Evolutionary conservation across 805 yeast species (phyloP).

Genomic region (Cyberlindnera xishuangbannaensis): DNA sequence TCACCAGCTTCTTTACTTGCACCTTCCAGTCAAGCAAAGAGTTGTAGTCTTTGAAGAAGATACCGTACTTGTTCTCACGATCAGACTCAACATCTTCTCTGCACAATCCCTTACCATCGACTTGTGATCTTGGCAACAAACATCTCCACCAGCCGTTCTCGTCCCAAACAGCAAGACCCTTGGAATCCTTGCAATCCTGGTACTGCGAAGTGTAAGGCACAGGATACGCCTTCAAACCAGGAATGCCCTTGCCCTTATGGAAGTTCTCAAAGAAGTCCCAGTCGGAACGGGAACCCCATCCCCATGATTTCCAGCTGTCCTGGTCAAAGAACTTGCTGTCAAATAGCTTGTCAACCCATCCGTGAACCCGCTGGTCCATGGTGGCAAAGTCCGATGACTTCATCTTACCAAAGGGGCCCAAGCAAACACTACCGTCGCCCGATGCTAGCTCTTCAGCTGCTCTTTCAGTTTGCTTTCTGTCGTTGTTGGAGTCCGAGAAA

Average conservation of each 20-base stretch:
- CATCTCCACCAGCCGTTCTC: slow-evolving; percentile 86
- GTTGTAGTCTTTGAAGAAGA: slow-evolving; percentile 59
- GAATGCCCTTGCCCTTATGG: slow-evolving; percentile 9
- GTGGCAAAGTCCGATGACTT: too few species aligned
- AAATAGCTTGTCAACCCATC: slow-evolving; percentile 6
- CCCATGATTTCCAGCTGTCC: slow-evolving; percentile 7
- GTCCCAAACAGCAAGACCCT: slow-evolving; percentile 83
- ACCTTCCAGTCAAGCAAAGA: slow-evolving; percentile 63
- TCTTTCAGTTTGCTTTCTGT: slow-evolving; percentile 12
- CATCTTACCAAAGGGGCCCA: too few species aligned
- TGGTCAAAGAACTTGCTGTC: slow-evolving; percentile 6
- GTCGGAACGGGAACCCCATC: slow-evolving; percentile 4
- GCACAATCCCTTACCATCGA: slow-evolving; percentile 31
- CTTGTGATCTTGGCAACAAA: slow-evolving; percentile 57
- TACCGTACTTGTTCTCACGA: slow-evolving; percentile 41
- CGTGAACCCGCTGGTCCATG: slow-evolving; percentile 3
- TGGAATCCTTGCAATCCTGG: slow-evolving; percentile 52
- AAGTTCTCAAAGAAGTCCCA: slow-evolving; percentile 12
- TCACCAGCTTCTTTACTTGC: slow-evolving; percentile 44
- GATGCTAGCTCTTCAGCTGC: too few species aligned
- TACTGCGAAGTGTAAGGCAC: slow-evolving; percentile 56
- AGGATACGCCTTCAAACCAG: slow-evolving; percentile 47
- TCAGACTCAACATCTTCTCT: slow-evolving; percentile 54
- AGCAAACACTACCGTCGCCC: too few species aligned
- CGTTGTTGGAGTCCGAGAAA: slow-evolving; percentile 12